Evolutionary conservation across 148 eudicot genomes (phyloP), one percentile per base, ranked within the genome.

Genomic region (Rhododendron ferrugineum): DNA sequence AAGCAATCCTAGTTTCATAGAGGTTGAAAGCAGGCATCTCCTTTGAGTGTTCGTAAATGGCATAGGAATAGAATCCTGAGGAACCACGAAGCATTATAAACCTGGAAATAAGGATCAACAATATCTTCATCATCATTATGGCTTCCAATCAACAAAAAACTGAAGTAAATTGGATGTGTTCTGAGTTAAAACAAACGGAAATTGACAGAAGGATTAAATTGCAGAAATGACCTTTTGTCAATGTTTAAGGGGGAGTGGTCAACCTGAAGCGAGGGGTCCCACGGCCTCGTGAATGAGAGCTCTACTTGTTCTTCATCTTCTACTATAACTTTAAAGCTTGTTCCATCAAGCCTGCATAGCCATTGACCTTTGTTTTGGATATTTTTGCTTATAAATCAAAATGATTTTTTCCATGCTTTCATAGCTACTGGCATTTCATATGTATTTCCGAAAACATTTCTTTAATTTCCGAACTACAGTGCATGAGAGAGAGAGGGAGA

Each of bases 1-100:
- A 94, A 60, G 88, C 94, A 44, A 93, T 93, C 85, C 98, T 91
- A 32, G 98, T 93, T 87, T 96, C 95, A 81, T 89, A 91, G 50
- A 96, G 91, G 87, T 91, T 93, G 83, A 96, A 91, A 62, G 89
- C 96, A 70, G 96, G 98, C 98, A 95, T 93, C 16, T 92, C 95
- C 83, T 84, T 91, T 80, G 72, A 75, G 49, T 89, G 96, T 62
- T 93, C 94, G 30, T 89, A 93, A 56, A 91, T 88, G 78, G 91
- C 94, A 73, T 93, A 93, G 7, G 96, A 88, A 74, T 93, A 93
- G 88, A 93, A 91, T 42, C 96, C 96, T 0, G 93, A 91, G 58
- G 83, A 88, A 56, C 93, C 96, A 28, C 92, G 89, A 47, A 93
- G 96, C 93, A 93, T 11, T 74, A 91, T 85, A 83, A 90, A 93